Percentiles rank a stretch among this genome's conserved stretches.
These are phyloP conservation scores for Ensete glaucum DNA, from an alignment of 176 grass and related monocot species.

Conservation along the genomic window DNA sequence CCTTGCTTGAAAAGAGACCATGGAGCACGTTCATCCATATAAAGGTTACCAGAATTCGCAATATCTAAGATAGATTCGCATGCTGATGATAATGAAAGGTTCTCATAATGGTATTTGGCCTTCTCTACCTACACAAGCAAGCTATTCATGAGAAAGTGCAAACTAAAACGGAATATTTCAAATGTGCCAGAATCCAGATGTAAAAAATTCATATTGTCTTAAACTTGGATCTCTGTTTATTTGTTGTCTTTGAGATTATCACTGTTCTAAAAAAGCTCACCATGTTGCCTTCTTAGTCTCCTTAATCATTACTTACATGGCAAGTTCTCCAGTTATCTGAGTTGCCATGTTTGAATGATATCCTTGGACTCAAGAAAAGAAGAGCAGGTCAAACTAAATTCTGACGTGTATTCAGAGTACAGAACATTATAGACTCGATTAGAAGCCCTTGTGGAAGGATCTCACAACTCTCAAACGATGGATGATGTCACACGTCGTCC, in stretches of 20 bases:
- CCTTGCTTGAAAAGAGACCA: slow-evolving; percentile 98
- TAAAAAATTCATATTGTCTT: not conserved
- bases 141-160: not conserved
- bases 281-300: too few species aligned
- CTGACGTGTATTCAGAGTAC: too few species aligned
- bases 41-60: slow-evolving; percentile 75
- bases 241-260: not conserved
- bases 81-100: slow-evolving; percentile 75
- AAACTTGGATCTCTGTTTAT: not conserved
- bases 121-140: slow-evolving; percentile 49
- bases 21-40: slow-evolving; percentile 74
- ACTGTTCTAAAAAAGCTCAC: too few species aligned
- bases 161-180: not conserved
- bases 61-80: slow-evolving; percentile 80
- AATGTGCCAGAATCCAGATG: not conserved
- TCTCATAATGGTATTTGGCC: slow-evolving; percentile 57
- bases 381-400: too few species aligned
- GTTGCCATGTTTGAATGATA: too few species aligned
- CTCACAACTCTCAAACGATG: too few species aligned
- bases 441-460: too few species aligned
- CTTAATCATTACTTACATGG: too few species aligned
- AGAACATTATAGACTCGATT: too few species aligned
- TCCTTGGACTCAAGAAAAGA: too few species aligned
- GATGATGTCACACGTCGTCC: too few species aligned
- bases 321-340: too few species aligned